Evolutionary conservation across 2,329 filamentous ascomycete species (phyloP).

Genomic region (Colletotrichum sp.): DNA sequence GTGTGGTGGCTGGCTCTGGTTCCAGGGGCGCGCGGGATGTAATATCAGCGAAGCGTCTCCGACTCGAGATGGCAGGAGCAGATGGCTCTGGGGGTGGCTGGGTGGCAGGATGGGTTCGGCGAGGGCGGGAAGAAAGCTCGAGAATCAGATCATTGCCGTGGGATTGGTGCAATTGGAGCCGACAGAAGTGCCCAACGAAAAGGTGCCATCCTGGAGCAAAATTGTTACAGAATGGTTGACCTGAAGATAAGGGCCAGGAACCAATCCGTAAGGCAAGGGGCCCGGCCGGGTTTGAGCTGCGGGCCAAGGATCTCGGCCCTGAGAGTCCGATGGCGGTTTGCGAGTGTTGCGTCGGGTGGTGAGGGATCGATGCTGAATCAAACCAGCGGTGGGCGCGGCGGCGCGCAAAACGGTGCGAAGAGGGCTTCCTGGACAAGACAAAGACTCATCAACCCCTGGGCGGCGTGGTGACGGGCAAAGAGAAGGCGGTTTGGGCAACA

Average conservation of each 20-base stretch:
- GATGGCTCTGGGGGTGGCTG: conserved; percentile 1
- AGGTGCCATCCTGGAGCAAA: neutral
- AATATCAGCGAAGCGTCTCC: neutral
- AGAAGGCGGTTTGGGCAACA: neutral
- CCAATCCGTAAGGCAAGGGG: neutral
- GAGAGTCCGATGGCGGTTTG: neutral
- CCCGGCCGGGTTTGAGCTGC: neutral
- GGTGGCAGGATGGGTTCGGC: neutral
- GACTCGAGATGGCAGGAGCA: neutral
- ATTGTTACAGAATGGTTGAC: neutral
- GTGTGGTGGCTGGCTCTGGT: conserved; percentile 8
- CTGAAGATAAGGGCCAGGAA: conserved; percentile 3
- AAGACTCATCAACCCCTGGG: neutral
- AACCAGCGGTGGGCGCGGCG: neutral
- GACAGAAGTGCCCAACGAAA: neutral
- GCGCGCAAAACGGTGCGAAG: neutral
- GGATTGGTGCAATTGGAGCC: neutral
- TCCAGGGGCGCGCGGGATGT: conserved; percentile 14
- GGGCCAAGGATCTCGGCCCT: conserved; percentile 3
- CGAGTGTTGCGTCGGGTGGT: neutral
- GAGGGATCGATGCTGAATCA: neutral
- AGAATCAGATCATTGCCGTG: neutral
- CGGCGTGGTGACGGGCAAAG: neutral
- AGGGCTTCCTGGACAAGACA: neutral
- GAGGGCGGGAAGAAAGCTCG: neutral